These are phyloP conservation scores for Penicillium sp. DNA, from an alignment of 2,329 filamentous ascomycete species.

Conservation along the genomic window DNA sequence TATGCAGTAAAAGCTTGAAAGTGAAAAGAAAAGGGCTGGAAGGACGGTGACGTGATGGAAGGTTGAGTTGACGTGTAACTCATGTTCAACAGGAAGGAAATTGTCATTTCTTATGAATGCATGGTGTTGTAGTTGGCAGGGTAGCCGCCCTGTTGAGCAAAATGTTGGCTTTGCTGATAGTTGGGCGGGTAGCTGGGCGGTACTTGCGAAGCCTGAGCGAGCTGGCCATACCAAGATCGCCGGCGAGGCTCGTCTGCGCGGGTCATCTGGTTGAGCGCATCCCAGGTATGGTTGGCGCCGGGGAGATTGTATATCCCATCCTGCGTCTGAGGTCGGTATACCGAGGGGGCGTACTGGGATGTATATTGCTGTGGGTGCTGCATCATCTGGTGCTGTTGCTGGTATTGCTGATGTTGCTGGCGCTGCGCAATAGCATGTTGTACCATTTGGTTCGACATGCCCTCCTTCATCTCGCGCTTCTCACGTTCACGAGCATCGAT, in stretches of 20 bases:
- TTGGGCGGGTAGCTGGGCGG: conserved; percentile 27
- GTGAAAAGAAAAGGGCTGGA: conserved; percentile 5
- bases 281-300: conserved; percentile 39
- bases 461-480: conserved; percentile 69
- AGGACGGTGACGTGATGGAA: conserved; percentile 3
- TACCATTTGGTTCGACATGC: conserved; percentile 68
- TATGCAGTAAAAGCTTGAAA: conserved; percentile 7
- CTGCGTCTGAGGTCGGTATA: conserved; percentile 23
- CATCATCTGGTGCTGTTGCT: conserved; percentile 53
- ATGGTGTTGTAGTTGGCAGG: conserved; percentile 26
- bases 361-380: conserved; percentile 37
- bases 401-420: conserved; percentile 57
- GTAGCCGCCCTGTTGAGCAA: conserved; percentile 30
- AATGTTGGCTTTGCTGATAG: conserved; percentile 32
- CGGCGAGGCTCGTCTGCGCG: conserved; percentile 36
- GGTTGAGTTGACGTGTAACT: neutral
- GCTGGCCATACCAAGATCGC: conserved; percentile 36
- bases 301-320: conserved; percentile 40
- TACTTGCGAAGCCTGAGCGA: conserved; percentile 25
- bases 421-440: conserved; percentile 72
- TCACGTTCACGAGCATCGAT: conserved; percentile 81
- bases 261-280: conserved; percentile 36
- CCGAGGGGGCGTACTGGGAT: conserved; percentile 17
- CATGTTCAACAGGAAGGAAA: neutral
- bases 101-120: conserved; percentile 19